Evolutionary conservation across 2,329 filamentous ascomycete genomes (phyloP), one percentile per base, ranked within the genome.

Genomic region (Cladosporium halotolerans): DNA sequence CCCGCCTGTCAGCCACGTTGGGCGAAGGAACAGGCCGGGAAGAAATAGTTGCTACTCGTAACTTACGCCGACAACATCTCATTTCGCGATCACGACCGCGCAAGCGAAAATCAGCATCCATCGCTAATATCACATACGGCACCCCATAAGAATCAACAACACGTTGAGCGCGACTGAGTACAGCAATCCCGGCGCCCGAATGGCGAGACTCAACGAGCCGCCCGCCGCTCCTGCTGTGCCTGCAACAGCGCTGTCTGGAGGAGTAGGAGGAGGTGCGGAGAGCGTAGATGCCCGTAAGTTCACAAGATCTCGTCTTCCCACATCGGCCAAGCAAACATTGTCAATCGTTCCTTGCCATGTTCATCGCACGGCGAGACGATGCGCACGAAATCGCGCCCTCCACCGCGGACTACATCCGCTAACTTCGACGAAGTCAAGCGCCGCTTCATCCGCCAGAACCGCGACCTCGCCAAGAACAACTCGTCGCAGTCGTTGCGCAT

Each of bases 151-250:
- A 41, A 32, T 8, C 14, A 32, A 13, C 50, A 45, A 31, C 41
- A 36, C 28, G 16, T 19, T 32, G 18, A 46, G 31, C 31, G 28
- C 28, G 7, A 31, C 32, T 28, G 3, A 45, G 18, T 42, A 7
- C 36, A 33, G 38, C 41, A 39, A 49, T 53, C 23, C 39, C 11
- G 40, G 43, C 42, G 34, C 44, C 51, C 59, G 61, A 49, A 92
- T 92, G 88, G 88, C 88, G 73, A 81, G 87, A 74, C 79, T 92
- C 62, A 91, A 91, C 74, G 87, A 90, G 76, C 80, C 81, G 66
- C 78, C 82, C 58, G 58, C 62, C 72, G 79, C 85, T 65, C 78
- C 67, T 64, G 62, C 64, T 53, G 39, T 55, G n/a, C 46, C 56
- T 44, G 55, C 52, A 40, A 56, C 56, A 56, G 41, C 41, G 50